Base-by-base conservation (phyloP, 371 early-diverging fungal genomes). In the Entomophthora muscae region DNA sequence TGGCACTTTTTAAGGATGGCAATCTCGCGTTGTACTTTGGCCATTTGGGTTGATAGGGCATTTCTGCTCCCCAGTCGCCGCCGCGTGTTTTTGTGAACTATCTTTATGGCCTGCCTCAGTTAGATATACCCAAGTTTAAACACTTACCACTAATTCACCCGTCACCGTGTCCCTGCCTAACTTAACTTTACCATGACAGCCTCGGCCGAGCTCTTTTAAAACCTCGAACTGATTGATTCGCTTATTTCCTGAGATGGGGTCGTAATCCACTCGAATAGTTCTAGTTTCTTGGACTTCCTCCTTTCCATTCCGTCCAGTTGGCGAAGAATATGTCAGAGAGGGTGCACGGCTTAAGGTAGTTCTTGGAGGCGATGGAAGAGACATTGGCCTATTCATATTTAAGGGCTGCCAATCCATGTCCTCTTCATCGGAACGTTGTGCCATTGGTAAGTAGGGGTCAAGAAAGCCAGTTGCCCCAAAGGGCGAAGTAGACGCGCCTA, bases 121-220 rank as follows among this genome's bases (percentile, higher is more conserved):
- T 22, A 32, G 22, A n/a, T 32, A 17, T 26, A 30, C 21, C 31
- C 21, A 3, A 42, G 42, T 42, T 12, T 32, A 61, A 61, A 7
- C 32, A 72, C 79, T 75, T 79, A 88, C 89, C 66, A 83, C 85
- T 13, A 80, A 75, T 65, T 89, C 83, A 42, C 81, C 82, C 0
- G 87, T 86, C n/a, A 80, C 75, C 23, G 77, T 77, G 68, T 93
- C 90, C 27, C 81, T 76, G 32, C 86, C 86, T 29, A 95, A 76
- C 72, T 94, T 92, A 42, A 97, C 98, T 76, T 93, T 95, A 26
- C 96, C 98, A 66, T 95, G 94, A 10, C 87, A 88, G 23, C 98
- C 98, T 60, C 93, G 78, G 21, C 98, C 98, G n/a, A 97, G 76
- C 70, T 93, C 93, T 64, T 73, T 76, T 12, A 93, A 70, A 17